Conservation (phyloP, 176 grass and related monocot genomes). For the Triticum aestivum region IWGSC_CS_RefSeq_v2.1 NC_057803.1:61615086-61615585, state of each 20-base stretch:
- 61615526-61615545: slow-evolving; percentile 74
- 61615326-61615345: slow-evolving; percentile 7
- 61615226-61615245: slow-evolving; percentile 69
- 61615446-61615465: slow-evolving; percentile 30
- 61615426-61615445: slow-evolving; percentile 3
- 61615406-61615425: slow-evolving; percentile 5
- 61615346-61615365: neutral
- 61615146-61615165: slow-evolving; percentile 7
- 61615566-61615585: slow-evolving; percentile 4
- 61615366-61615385: neutral
- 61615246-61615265: slow-evolving; percentile 73
- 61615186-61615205: slow-evolving; percentile 18
- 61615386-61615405: slow-evolving; percentile 7
- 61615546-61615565: slow-evolving; percentile 77
- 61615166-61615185: neutral
- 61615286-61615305: slow-evolving; percentile 53
- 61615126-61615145: neutral
- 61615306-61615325: neutral
- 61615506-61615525: slow-evolving; percentile 65
- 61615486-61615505: slow-evolving; percentile 66
- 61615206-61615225: slow-evolving; percentile 75
- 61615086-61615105: slow-evolving; percentile 17
- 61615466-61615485: slow-evolving; percentile 55
- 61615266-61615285: slow-evolving; percentile 46
- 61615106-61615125: slow-evolving; percentile 7